phyloP scores from a whole-genome alignment of 2,329 filamentous ascomycete genomes.

The Trichoderma cornu-damae region DNA sequence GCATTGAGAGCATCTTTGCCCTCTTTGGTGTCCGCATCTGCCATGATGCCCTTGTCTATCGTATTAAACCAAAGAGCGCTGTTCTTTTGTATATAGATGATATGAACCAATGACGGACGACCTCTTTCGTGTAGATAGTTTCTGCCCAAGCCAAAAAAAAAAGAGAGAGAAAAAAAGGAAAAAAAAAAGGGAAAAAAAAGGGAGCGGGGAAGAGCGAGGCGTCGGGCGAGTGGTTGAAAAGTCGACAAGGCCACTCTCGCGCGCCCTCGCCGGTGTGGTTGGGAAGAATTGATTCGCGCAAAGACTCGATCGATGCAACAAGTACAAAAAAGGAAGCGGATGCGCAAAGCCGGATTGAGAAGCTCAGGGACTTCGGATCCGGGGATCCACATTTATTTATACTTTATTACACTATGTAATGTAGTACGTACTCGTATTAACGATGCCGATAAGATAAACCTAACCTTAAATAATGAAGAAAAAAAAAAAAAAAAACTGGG shows the following conservation, averaged over 20 bases:
- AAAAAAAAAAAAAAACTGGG: slow-evolving; percentile 34
- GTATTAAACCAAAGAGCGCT: no score
- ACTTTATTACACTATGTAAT: slow-evolving; percentile 26
- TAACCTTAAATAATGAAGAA: slow-evolving; percentile 10
- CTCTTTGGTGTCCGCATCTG: slow-evolving; percentile 40
- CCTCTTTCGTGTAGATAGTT: background rate
- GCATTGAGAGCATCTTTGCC: slow-evolving; percentile 74
- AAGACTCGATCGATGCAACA: background rate
- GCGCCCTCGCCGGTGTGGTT: background rate
- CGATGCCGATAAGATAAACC: slow-evolving; percentile 40
- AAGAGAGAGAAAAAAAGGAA: no score
- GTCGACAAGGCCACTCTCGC: slow-evolving; percentile 6
- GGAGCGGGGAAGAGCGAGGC: background rate
- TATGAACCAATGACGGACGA: no score
- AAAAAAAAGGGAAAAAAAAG: background rate
- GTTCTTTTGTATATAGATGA: background rate
- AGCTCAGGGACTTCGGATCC: background rate
- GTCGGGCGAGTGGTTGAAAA: background rate
- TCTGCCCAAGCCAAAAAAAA: background rate
- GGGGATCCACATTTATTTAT: slow-evolving; percentile 24
- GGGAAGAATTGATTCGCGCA: slow-evolving; percentile 11
- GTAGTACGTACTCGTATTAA: no score
- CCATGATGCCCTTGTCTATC: slow-evolving; percentile 33
- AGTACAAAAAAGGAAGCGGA: slow-evolving; percentile 16
- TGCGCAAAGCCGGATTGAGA: slow-evolving; percentile 15